phyloP scores from a whole-genome alignment of 441 rosid species.

The Manihot esculenta region DNA sequence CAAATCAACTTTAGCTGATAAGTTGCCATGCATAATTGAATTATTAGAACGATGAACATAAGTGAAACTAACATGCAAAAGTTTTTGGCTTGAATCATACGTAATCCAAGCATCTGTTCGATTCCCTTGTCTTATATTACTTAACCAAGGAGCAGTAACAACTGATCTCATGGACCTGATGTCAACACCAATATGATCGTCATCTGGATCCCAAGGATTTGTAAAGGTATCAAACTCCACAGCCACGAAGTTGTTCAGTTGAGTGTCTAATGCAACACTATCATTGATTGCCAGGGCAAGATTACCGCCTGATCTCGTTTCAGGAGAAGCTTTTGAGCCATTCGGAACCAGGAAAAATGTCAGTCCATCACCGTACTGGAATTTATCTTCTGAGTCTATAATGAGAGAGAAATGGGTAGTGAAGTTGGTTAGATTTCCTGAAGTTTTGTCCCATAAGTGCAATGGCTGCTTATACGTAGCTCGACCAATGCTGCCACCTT shows the following conservation, averaged over 20 bases:
- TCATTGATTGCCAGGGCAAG: slow-evolving; percentile 22
- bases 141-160: slow-evolving; percentile 10
- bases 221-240: slow-evolving; percentile 37
- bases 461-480: slow-evolving; percentile 12
- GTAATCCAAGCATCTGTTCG: slow-evolving; percentile 25
- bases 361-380: slow-evolving; percentile 20
- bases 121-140: slow-evolving; percentile 14
- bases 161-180: slow-evolving; percentile 28
- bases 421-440: slow-evolving; percentile 28
- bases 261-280: neutral
- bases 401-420: slow-evolving; percentile 31
- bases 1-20: slow-evolving; percentile 4
- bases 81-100: slow-evolving; percentile 24
- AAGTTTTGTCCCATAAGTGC: slow-evolving; percentile 32
- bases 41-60: neutral
- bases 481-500: neutral
- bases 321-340: slow-evolving; percentile 7
- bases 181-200: slow-evolving; percentile 36
- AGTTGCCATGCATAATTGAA: too few species aligned
- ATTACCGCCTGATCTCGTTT: slow-evolving; percentile 6
- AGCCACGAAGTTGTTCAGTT: slow-evolving; percentile 25
- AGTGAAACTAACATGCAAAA: slow-evolving; percentile 19
- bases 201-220: slow-evolving; percentile 15
- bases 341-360: slow-evolving; percentile 36
- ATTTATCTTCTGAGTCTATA: slow-evolving; percentile 6